A percentile compares a stretch with the other conserved stretches of the same genome.
These are phyloP conservation scores for Coelastrella sp. DNA, from an alignment of 139 green algal genomes.

Conservation along the genomic window DNA sequence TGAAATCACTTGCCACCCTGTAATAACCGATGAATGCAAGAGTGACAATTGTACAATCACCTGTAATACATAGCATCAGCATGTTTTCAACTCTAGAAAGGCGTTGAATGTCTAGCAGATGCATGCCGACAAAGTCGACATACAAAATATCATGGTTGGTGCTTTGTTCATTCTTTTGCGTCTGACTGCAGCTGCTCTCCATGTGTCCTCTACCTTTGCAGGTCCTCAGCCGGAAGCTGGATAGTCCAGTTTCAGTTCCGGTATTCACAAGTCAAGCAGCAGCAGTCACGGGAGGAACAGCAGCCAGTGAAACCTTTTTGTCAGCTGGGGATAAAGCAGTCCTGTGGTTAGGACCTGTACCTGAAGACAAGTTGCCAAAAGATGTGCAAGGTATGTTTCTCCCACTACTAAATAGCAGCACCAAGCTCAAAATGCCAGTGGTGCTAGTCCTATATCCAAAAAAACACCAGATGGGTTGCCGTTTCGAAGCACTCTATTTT, in stretches of 20 bases:
- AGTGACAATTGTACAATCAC: too few species aligned
- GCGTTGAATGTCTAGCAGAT: too few species aligned
- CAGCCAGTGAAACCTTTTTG: slow-evolving; percentile 24
- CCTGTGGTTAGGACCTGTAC: slow-evolving; percentile 75
- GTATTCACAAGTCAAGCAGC: slow-evolving; percentile 71
- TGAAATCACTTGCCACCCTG: too few species aligned
- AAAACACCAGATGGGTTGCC: neutral
- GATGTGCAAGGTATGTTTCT: neutral
- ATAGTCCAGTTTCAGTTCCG: slow-evolving; percentile 37
- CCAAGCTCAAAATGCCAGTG: too few species aligned
- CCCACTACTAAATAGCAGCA: neutral
- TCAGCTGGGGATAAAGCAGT: slow-evolving; percentile 33
- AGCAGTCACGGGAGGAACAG: slow-evolving; percentile 48
- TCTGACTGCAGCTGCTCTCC: too few species aligned
- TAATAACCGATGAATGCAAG: too few species aligned
- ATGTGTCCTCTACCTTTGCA: neutral
- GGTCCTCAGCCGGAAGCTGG: slow-evolving; percentile 69
- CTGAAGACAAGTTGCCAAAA: slow-evolving; percentile 80
- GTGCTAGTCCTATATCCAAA: neutral
- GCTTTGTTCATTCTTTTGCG: too few species aligned
- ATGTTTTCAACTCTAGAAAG: too few species aligned
- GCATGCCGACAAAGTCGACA: too few species aligned
- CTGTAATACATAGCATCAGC: too few species aligned
- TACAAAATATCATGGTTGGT: too few species aligned
- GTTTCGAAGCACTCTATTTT: too few species aligned